These are phyloP conservation scores for Fusarium cyanostomum DNA, from an alignment of 2,329 filamentous ascomycete species.

Conservation along the genomic window DNA sequence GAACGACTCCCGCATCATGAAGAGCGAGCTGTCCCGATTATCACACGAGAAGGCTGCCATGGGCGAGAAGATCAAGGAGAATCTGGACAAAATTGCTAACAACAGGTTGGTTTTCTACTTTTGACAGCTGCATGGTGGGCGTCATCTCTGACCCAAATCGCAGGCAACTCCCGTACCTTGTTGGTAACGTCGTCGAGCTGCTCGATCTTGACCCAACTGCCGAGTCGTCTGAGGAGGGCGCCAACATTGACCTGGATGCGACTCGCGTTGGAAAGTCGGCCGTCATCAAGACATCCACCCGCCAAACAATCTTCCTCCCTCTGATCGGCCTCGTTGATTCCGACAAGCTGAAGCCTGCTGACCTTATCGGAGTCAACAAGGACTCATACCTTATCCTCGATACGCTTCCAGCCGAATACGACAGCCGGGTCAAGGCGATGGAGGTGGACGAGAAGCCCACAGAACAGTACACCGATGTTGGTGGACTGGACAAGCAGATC, in stretches of 20 bases:
- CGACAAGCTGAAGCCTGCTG: constrained; percentile 91
- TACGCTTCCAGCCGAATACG: constrained; percentile 96
- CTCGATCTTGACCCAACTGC: constrained; percentile 95
- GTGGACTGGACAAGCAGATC: constrained; percentile 98
- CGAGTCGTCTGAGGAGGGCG: constrained; percentile 95
- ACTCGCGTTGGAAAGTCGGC: constrained; percentile 97
- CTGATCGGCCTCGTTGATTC: constrained; percentile 97
- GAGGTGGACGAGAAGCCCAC: constrained; percentile 99
- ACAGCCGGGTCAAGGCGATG: constrained; percentile 99
- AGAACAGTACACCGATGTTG: constrained; percentile 98
- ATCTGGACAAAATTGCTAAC: constrained; percentile 98
- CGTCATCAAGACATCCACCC: constrained; percentile 98
- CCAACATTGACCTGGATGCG: constrained; percentile 97
- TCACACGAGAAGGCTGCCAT: constrained; percentile 95
- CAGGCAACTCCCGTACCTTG: constrained; percentile 96
- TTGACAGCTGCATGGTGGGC: neutral
- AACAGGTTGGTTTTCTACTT: constrained; percentile 75
- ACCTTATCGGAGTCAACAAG: constrained; percentile 98
- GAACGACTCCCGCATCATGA: constrained; percentile 99
- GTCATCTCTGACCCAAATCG: constrained; percentile 1
- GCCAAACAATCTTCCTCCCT: constrained; percentile 98
- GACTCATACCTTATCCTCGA: constrained; percentile 98
- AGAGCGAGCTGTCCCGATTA: constrained; percentile 93
- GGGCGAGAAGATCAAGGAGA: constrained; percentile 99
- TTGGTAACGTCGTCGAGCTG: constrained; percentile 97